Percentiles rank a stretch among this genome's conserved stretches.
Conservation (phyloP, 169 alveolate genomes). For the Cystoisospora suis region DNA sequence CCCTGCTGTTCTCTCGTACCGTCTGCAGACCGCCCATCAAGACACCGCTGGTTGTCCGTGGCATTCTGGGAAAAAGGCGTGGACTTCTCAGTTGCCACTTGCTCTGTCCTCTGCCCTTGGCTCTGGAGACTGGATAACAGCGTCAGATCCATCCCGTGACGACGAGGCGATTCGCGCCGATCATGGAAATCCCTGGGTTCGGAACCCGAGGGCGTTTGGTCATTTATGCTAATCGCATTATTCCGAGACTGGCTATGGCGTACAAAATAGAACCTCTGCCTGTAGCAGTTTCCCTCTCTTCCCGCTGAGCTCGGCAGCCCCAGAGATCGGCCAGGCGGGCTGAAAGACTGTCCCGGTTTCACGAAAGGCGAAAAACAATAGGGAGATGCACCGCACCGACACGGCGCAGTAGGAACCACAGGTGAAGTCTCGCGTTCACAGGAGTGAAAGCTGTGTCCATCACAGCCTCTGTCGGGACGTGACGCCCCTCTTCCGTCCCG, state of each 20-base stretch:
- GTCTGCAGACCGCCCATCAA: not conserved
- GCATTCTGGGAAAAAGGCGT: too few species aligned
- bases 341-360: not conserved
- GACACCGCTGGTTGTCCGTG: not conserved
- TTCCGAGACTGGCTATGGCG: conserved; percentile 38
- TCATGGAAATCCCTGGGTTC: not conserved
- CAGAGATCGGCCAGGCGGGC: not conserved
- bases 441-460: too few species aligned
- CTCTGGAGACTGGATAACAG: too few species aligned
- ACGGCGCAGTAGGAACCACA: not conserved
- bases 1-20: not conserved
- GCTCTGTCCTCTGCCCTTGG: too few species aligned
- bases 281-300: not conserved
- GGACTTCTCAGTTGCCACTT: not conserved
- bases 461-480: too few species aligned
- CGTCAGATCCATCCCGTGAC: too few species aligned
- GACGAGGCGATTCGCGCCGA: not conserved
- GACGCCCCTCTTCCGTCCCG: too few species aligned
- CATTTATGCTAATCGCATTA: not conserved
- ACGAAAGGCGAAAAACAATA: too few species aligned
- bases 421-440: too few species aligned
- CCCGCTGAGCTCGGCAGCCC: not conserved
- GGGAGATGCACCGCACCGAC: not conserved
- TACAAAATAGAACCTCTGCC: conserved; percentile 2
- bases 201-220: not conserved